Evolutionary conservation across 1,139 yeast species (phyloP), one percentile per base, ranked within the genome.

Genomic region (Pichia norvegensis): DNA sequence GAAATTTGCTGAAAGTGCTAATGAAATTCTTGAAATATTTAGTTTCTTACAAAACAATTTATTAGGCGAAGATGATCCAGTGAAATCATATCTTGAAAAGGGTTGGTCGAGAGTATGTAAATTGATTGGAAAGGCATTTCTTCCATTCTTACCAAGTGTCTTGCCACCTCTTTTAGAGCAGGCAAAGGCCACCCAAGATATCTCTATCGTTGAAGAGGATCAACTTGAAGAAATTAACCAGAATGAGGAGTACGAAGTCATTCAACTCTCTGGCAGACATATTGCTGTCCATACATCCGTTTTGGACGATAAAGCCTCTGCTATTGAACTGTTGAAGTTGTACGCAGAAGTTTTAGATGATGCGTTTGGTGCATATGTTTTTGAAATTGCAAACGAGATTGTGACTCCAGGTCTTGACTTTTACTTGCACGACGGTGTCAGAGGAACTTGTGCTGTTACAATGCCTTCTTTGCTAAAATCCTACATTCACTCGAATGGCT

Each of bases 31-130:
- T 47, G 79, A 79, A 54, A 67, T 85, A 27, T 81, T 88, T 57
- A 87, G 83, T 11, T 69, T 72, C 33, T 80, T 90, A 53, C 98
- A 92, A 67, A 74, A 75, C 47, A 69, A 74, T 29, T 67, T 74
- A 14, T 53, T 54, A 23, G 62, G 58, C 29, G 78, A 74, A 40
- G 96, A 87, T 59, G 97, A 90, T 62, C 95, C 96, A 36, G 84
- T 94, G 21, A 84, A 78, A 54, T 77, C 85, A 45, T 90, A 87
- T 59, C 73, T 92, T 55, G 95, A 88, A 56, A 95, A 87, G 64
- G 97, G 95, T 42, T 92, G 98, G 98, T 90, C 95, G 46, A 79
- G 98, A 60, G 74, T 92, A 44, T 92, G 98, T 62, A 76, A 85
- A 57, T 78, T 92, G 42, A 73, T 90, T 47, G 95, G 96, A 25